Evolutionary conservation across 2,329 filamentous ascomycete genomes (phyloP), one percentile per base, ranked within the genome.

Genomic region (Verticillium tricorpus): DNA sequence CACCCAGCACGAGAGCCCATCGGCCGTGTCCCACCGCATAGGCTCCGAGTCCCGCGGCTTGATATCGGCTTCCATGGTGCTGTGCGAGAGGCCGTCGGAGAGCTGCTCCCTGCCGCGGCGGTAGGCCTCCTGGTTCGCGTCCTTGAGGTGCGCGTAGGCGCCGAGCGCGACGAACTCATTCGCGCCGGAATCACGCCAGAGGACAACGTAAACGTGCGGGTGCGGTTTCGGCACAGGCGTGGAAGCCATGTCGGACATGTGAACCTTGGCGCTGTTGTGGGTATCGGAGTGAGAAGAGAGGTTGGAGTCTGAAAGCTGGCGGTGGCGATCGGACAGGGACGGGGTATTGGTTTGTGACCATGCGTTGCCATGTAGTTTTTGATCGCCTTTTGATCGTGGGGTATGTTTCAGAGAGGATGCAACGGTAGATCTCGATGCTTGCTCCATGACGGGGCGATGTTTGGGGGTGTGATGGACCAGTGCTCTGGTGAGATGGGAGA

Each of bases 1-100:
- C 34, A 77, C 75, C 75, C 75, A 77, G 60, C 72, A 75, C 11
- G 71, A 65, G 52, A 67, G 66, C 5, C 75, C 75, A 25, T 76
- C 74, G 7, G 73, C 66, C 19, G 72, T 69, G 19, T 74, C 69
- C 75, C 75, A 77, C 60, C 73, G 66, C 56, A 72, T 56, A 5
- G 73, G 76, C 61, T 73, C 31, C 19, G 52, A 35, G 39, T 57
- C 57, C 40, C 12, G 37, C 57, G 17, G 1, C 14, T 35, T 15
- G n/a, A 58, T 39, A 17, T 32, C 45, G 19, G 45, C 45, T 15
- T 56, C 17, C 25, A 32, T 56, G 14, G 25, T 17, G 31, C 25
- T 34, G 25, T 56, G 12, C 28, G 58, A 17, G 25, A 59, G 40
- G 31, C 58, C 58, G 31, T 63, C 64, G 50, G 73, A 65, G 22